Evolutionary conservation across 176 grass and related monocot genomes (phyloP).

Genomic region (Ampelocalamus luodianensis): DNA sequence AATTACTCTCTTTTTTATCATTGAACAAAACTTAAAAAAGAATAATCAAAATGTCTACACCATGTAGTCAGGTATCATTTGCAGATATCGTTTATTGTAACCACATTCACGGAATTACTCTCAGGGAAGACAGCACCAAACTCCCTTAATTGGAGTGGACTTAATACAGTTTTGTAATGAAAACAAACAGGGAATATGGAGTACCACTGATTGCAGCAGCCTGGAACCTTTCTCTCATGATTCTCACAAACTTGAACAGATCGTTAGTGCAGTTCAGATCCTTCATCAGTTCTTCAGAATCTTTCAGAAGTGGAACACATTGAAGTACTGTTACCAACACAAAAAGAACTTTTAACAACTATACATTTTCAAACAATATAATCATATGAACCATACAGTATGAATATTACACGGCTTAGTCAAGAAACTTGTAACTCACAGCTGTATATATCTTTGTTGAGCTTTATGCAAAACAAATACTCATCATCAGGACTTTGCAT

Average conservation of each 20-base stretch:
- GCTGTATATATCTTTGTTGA: conserved; percentile 68
- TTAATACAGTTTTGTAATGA: not conserved
- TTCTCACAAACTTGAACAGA: conserved; percentile 84
- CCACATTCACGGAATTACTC: not conserved
- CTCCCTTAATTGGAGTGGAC: conserved; percentile 6
- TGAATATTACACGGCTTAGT: not conserved
- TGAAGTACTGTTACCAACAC: conserved; percentile 60
- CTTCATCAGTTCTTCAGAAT: conserved; percentile 61
- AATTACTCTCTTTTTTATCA: too few species aligned
- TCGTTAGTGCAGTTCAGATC: conserved; percentile 76
- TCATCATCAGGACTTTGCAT: conserved; percentile 59
- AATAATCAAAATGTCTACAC: not conserved
- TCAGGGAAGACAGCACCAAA: not conserved
- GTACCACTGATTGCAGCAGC: conserved; percentile 58
- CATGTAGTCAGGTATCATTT: not conserved
- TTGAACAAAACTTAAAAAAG: not conserved
- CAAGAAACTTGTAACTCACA: conserved; percentile 57
- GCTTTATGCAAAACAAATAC: conserved; percentile 72
- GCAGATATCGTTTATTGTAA: not conserved
- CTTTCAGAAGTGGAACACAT: conserved; percentile 65
- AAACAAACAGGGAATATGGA: conserved; percentile 24
- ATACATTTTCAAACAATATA: not conserved
- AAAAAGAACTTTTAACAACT: conserved; percentile 25
- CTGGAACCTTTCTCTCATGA: conserved; percentile 80
- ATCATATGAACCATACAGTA: conserved; percentile 13